Base-by-base conservation (phyloP, 2,329 filamentous ascomycete species). In the Alternaria panax region DNA sequence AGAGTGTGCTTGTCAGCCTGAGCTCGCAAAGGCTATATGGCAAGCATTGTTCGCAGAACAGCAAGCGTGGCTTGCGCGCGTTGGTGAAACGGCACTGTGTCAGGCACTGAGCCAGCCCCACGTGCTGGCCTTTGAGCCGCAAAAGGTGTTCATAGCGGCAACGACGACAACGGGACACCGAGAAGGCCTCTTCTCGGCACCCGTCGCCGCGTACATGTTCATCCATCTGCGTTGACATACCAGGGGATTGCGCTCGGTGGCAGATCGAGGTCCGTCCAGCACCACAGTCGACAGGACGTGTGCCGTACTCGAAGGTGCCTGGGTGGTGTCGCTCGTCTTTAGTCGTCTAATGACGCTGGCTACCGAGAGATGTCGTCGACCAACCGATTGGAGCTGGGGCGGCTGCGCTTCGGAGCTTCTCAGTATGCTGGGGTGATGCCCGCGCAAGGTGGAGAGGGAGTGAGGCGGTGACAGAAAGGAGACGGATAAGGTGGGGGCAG, bases 51-150 rank as follows among this genome's bases (percentile, higher is more conserved):
- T 62, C 57, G 59, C 60, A 64, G 57, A 54, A 62, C 58, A 62
- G 59, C 63, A 64, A 57, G 55, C 47, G 62, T 60, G 63, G 58
- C 59, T 64, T 63, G 61, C 60, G 62, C 52, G 65, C 51, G 59
- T 47, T 69, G 69, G 69, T 72, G 69, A 72, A 72, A 72, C 69
- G 59, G 62, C 48, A 51, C 62, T 64, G 64, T 65, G 62, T 66
- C 64, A 68, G 66, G 63, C 60, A 57, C 54, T 59, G 61, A 57
- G 60, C 57, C 60, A 64, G 69, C 64, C 66, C 68, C 68, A 70
- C 69, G 63, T 68, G 67, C 65, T 65, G 20, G 28, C 60, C 54
- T 63, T 63, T 64, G 64, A 63, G 58, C 57, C 42, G 58, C 64
- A 56, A 18, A 55, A 55, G 57, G 43, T 56, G 52, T 40, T 38